Base-by-base conservation (phyloP, 1,284 basidiomycete species). In the Waitea zeae region DNA sequence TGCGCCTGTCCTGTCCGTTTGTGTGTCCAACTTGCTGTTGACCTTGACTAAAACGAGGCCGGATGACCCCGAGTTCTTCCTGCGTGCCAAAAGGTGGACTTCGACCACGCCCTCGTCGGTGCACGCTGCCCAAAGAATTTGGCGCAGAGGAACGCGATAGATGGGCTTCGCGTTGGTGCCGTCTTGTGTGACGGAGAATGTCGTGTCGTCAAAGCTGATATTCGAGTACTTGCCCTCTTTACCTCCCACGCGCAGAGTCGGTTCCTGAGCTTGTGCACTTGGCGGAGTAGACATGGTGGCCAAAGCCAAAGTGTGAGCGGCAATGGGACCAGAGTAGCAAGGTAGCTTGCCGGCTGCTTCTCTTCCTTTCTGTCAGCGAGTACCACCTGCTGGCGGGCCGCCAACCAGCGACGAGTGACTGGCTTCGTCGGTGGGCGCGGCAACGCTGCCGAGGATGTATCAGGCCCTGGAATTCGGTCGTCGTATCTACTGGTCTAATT, bases 111-210 rank as follows among this genome's bases (percentile, higher is more conserved):
- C 38, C 12, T 50, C 49, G 22, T 48, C 46, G 13, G 59, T 49
- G 26, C 62, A 46, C 26, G 51, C 56, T 2, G 66, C 66, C 42
- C 59, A 60, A 13, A 81, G 46, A 33, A 81, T 59, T 41, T 71
- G 58, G 26, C 56, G 54, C 34, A 67, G 49, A 14, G 61, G 51
- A 4, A 63, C 47, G 12, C 56, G 47, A 3, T 26, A 35, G 34
- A n/a, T n/a, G 14, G 15, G 24, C n/a, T 37, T 39, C 3, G 36
- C 26, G 36, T 37, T 30, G 18, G 31, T 18, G 11, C 30, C 15
- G 12, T 20, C 20, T 5, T 20, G 31, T 9, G 26, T n/a, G 17
- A 37, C 30, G 24, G 14, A 12, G 15, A 38, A 20, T 5, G 12
- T 14, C 13, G 37, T 15, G 11, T 26, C 17, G 17, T 20, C 30